These are phyloP conservation scores for Lachnellula hyalina DNA, from an alignment of 2,329 filamentous ascomycete genomes.

Conservation along the genomic window DNA sequence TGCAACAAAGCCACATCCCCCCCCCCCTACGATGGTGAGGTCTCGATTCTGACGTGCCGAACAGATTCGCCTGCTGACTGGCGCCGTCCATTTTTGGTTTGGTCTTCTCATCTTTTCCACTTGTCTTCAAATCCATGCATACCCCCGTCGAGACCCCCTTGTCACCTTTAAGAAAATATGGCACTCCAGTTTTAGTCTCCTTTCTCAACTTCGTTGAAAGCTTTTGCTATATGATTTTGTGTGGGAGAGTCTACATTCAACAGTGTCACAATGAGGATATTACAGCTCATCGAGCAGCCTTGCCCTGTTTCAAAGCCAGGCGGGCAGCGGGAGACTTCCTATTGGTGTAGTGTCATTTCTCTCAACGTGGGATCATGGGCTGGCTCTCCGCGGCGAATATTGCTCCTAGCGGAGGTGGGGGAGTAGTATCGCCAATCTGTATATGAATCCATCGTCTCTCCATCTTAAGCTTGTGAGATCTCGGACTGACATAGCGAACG, in stretches of 20 bases:
- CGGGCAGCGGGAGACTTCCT: slow-evolving; percentile 15
- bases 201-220: slow-evolving; percentile 12
- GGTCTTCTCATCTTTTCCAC: slow-evolving; percentile 20
- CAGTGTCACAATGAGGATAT: slow-evolving; percentile 16
- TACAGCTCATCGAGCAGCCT: slow-evolving; percentile 17
- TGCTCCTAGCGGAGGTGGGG: slow-evolving; percentile 21
- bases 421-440: slow-evolving; percentile 17
- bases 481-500: slow-evolving; percentile 19
- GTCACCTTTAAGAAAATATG: too few species aligned
- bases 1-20: slow-evolving; percentile 11
- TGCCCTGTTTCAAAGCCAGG: slow-evolving; percentile 26
- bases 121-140: slow-evolving; percentile 22
- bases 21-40: slow-evolving; percentile 4
- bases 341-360: slow-evolving; percentile 25
- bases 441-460: slow-evolving; percentile 25
- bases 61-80: slow-evolving; percentile 16
- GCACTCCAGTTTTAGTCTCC: slow-evolving; percentile 23
- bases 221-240: slow-evolving; percentile 9
- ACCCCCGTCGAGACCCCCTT: slow-evolving; percentile 23
- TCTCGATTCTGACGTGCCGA: slow-evolving; percentile 22
- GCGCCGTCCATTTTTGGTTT: slow-evolving; percentile 16
- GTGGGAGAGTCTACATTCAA: slow-evolving; percentile 6
- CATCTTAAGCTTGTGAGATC: slow-evolving; percentile 15
- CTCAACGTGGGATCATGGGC: slow-evolving; percentile 22
- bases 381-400: slow-evolving; percentile 17